phyloP scores from a whole-genome alignment of 805 yeast genomes.

The Saturnispora sanitii region DNA sequence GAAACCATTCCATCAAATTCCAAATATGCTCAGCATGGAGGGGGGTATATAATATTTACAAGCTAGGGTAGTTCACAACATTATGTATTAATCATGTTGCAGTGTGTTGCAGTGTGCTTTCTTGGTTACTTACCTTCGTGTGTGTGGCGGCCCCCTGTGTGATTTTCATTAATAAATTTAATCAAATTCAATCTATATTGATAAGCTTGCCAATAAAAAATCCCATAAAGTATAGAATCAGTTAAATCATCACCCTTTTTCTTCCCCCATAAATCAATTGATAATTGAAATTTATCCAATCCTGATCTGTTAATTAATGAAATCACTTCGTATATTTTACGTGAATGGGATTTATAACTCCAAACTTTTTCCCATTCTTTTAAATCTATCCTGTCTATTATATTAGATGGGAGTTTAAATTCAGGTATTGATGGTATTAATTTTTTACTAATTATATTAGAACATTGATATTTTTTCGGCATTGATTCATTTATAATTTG shows the following conservation, averaged over 20 bases:
- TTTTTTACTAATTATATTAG: background rate
- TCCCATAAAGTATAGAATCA: constrained; percentile 55
- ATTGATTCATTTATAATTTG: constrained; percentile 6
- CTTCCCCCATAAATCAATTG: constrained; percentile 13
- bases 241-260: constrained; percentile 55
- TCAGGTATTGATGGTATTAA: background rate
- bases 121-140: too few species aligned
- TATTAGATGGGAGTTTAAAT: background rate
- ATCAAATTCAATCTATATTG: constrained; percentile 10
- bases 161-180: background rate
- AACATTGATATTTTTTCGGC: background rate
- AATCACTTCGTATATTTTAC: constrained; percentile 22
- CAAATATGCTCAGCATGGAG: too few species aligned
- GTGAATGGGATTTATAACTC: constrained; percentile 13
- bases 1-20: too few species aligned
- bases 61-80: too few species aligned
- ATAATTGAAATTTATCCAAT: constrained; percentile 4
- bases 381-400: constrained; percentile 3
- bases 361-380: constrained; percentile 10
- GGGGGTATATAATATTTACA: too few species aligned
- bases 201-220: constrained; percentile 40
- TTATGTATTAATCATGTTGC: too few species aligned
- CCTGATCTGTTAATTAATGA: constrained; percentile 17
- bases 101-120: too few species aligned
- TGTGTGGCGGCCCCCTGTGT: too few species aligned